A percentile compares a stretch with the other conserved stretches of the same genome.
Evolutionary conservation across 441 rosid species (phyloP).

Genomic region (Macaranga tanarius): DNA sequence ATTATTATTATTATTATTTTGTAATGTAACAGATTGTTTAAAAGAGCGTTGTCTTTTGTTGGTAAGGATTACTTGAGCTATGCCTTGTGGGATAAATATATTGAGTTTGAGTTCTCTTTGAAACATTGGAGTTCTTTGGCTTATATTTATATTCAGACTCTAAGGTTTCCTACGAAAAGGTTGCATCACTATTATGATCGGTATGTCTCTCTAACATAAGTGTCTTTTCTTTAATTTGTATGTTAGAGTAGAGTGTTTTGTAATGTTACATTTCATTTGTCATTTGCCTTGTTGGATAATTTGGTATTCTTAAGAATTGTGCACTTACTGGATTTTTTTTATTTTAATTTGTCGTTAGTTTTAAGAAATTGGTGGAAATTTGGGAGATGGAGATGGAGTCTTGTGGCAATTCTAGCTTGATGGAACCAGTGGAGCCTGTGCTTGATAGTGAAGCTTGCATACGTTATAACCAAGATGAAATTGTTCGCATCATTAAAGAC

Average conservation of each 20-base stretch:
- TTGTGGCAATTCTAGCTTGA: conserved; percentile 29
- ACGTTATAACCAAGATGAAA: conserved; percentile 43
- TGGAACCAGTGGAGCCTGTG: conserved; percentile 35
- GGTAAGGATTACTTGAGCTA: conserved; percentile 80
- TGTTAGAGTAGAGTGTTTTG: too few relatives aligned
- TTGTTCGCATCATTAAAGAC: conserved; percentile 50
- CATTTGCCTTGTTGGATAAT: background rate
- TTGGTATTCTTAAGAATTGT: conserved; percentile 10
- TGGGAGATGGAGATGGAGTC: conserved; percentile 59
- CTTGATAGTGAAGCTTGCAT: conserved; percentile 42
- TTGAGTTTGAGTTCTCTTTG: conserved; percentile 59
- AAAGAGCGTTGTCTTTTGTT: conserved; percentile 70
- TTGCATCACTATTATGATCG: conserved; percentile 61
- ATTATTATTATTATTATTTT: background rate
- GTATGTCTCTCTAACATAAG: conserved; percentile 35
- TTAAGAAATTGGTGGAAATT: conserved; percentile 61
- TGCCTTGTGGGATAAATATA: conserved; percentile 75
- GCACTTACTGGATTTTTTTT: background rate
- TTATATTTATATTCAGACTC: conserved; percentile 55
- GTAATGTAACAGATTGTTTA: conserved; percentile 57
- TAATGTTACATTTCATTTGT: conserved; percentile 5
- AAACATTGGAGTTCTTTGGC: conserved; percentile 76
- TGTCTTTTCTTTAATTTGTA: too few relatives aligned
- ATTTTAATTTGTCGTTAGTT: conserved; percentile 47
- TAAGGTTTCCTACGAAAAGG: conserved; percentile 77